Conservation (phyloP, 257 asterid genomes). For the Jasminum sambac region DNA sequence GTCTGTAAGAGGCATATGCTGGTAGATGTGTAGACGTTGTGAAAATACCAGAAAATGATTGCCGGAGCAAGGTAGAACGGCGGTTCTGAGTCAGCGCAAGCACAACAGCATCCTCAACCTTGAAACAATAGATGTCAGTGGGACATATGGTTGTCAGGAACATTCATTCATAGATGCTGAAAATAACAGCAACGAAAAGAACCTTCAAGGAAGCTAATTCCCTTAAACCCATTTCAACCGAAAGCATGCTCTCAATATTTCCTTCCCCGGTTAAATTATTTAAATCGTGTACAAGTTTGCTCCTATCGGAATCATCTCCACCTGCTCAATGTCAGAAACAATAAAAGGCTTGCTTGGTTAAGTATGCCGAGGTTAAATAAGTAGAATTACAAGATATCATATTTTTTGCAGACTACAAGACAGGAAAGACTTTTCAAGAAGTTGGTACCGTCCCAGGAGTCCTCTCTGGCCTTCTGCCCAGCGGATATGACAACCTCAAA, state of each 20-base stretch:
- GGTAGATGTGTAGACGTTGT: background rate
- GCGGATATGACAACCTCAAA: conserved; percentile 94
- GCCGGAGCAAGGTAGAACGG: conserved; percentile 79
- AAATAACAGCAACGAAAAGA: conserved; percentile 10
- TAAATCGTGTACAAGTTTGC: conserved; percentile 59
- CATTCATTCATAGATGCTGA: conserved; percentile 14
- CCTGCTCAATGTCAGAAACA: conserved; percentile 41
- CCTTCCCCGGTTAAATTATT: conserved; percentile 96
- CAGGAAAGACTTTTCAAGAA: conserved; percentile 22
- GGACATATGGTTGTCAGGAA: conserved; percentile 20
- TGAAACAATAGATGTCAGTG: conserved; percentile 32
- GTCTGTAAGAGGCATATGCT: conserved; percentile 1
- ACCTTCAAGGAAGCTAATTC: conserved; percentile 98
- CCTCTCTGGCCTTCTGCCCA: conserved; percentile 95
- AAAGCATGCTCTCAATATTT: conserved; percentile 96
- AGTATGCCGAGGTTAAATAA: conserved; percentile 19
- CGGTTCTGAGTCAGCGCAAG: conserved; percentile 74
- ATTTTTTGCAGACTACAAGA: conserved; percentile 14
- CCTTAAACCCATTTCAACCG: conserved; percentile 98
- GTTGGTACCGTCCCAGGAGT: conserved; percentile 75
- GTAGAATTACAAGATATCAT: conserved; percentile 7
- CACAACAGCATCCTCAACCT: conserved; percentile 98
- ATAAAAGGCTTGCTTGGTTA: conserved; percentile 26
- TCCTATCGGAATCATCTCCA: conserved; percentile 48
- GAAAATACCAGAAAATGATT: conserved; percentile 62